Conservation (phyloP, 2,329 filamentous ascomycete genomes). For the Fusarium proliferatum region DNA sequence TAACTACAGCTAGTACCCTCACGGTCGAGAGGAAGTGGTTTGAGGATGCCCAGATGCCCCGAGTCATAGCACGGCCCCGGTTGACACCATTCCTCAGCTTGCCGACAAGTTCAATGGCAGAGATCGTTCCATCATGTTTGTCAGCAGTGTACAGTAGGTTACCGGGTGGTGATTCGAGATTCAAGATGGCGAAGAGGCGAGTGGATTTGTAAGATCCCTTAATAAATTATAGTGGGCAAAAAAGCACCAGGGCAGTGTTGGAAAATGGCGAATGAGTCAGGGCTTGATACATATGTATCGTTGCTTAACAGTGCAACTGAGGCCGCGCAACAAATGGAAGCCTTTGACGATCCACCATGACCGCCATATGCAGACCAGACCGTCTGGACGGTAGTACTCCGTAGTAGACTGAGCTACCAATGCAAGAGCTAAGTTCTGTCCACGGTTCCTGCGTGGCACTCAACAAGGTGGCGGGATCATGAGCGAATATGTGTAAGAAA, state of each 20-base stretch:
- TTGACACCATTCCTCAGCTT: conserved; percentile 1
- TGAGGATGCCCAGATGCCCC: not conserved
- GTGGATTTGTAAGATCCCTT: not conserved
- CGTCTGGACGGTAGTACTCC: not conserved
- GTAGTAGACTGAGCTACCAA: conserved; percentile 7
- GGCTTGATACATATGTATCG: not conserved
- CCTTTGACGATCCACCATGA: conserved; percentile 28
- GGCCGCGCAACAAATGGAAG: conserved; percentile 18
- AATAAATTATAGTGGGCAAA: not conserved
- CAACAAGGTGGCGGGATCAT: conserved; percentile 23
- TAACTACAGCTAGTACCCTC: not conserved
- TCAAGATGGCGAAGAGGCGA: conserved; percentile 13
- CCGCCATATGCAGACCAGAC: conserved; percentile 18
- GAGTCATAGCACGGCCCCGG: not conserved
- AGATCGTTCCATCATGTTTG: conserved; percentile 13
- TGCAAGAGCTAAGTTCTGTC: conserved; percentile 19
- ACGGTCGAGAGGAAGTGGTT: conserved; percentile 15
- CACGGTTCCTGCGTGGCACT: conserved; percentile 10
- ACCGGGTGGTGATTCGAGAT: conserved; percentile 6
- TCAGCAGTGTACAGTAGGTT: conserved; percentile 2
- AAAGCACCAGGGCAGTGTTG: not conserved
- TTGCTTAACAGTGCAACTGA: conserved; percentile 6
- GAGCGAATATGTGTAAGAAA: not conserved
- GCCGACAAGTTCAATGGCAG: conserved; percentile 5
- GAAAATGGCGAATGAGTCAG: conserved; percentile 10